A percentile compares a stretch with the other conserved stretches of the same genome.
Evolutionary conservation across 208 protist species (phyloP).

Genomic region (Trypanosoma lewisi): DNA sequence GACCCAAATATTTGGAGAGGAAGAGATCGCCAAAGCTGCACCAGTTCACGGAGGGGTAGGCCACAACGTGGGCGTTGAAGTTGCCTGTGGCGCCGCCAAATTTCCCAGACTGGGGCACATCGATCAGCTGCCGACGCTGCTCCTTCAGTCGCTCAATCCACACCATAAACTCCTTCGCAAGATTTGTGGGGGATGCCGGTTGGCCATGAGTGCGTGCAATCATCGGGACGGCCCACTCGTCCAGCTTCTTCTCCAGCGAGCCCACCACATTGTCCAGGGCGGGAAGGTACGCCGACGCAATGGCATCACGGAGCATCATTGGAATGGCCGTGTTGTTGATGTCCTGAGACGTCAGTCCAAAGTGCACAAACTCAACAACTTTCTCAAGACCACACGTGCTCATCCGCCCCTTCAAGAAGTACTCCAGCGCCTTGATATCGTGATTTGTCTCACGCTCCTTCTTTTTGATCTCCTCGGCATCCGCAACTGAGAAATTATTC

Average conservation of each 20-base stretch:
- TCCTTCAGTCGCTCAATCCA: constrained; percentile 89
- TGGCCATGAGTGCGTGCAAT: constrained; percentile 94
- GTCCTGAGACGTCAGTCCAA: constrained; percentile 96
- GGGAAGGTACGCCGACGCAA: constrained; percentile 76
- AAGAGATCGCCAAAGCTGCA: constrained; percentile 82
- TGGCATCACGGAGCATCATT: constrained; percentile 89
- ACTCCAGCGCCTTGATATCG: constrained; percentile 97
- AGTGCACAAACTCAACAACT: constrained; percentile 94
- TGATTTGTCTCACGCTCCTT: constrained; percentile 95
- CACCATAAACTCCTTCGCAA: constrained; percentile 92
- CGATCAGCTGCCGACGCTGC: constrained; percentile 60
- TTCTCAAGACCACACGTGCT: constrained; percentile 46
- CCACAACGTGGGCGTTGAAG: constrained; percentile 90
- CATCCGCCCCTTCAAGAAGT: constrained; percentile 94
- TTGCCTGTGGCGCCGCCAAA: constrained; percentile 95
- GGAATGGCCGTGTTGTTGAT: constrained; percentile 97
- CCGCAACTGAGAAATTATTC: constrained; percentile 72
- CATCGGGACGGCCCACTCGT: constrained; percentile 87
- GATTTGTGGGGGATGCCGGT: constrained; percentile 92
- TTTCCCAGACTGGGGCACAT: constrained; percentile 75
- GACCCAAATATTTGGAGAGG: constrained; percentile 68
- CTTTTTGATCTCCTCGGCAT: constrained; percentile 88
- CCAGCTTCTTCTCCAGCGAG: constrained; percentile 47
- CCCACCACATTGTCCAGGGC: constrained; percentile 51
- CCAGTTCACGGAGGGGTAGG: constrained; percentile 90